phyloP scores from a whole-genome alignment of 352 stramenopile species.

The Phytophthora pinifolia region DNA sequence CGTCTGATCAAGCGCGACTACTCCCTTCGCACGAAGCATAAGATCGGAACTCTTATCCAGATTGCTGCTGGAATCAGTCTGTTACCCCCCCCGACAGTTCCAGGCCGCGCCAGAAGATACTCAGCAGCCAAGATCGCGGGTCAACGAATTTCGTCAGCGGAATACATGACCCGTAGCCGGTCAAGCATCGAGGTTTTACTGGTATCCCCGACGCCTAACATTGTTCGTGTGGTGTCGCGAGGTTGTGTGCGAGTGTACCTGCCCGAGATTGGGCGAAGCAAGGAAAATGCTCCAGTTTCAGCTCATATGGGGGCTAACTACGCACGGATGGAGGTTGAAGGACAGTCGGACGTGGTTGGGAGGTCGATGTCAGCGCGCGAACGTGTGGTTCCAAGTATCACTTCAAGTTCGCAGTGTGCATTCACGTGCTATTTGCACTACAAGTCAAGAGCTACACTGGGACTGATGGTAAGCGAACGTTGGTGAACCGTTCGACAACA shows the following conservation, averaged over 20 bases:
- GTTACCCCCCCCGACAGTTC: not conserved
- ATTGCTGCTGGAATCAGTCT: slow-evolving; percentile 2
- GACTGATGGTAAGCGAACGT: not conserved
- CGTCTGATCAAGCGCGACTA: slow-evolving; percentile 26
- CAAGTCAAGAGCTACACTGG: slow-evolving; percentile 12
- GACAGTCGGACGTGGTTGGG: not conserved
- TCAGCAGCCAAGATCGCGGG: not conserved
- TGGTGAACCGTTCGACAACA: slow-evolving; percentile 1
- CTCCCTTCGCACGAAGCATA: slow-evolving; percentile 9
- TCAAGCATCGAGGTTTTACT: slow-evolving; percentile 2
- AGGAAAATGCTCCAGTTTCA: not conserved
- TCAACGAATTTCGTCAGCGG: slow-evolving; percentile 2
- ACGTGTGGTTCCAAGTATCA: slow-evolving; percentile 12
- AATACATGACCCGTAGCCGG: not conserved
- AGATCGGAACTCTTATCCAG: not conserved
- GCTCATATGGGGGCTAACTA: slow-evolving; percentile 12
- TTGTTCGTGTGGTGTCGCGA: slow-evolving; percentile 1
- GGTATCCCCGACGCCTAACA: not conserved
- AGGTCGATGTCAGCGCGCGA: not conserved
- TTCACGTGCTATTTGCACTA: slow-evolving; percentile 3
- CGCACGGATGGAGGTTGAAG: not conserved
- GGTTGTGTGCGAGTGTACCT: not conserved
- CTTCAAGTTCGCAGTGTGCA: slow-evolving; percentile 8
- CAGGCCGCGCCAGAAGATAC: not conserved
- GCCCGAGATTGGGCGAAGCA: not conserved